Evolutionary conservation across 2,329 filamentous ascomycete species (phyloP).

Genomic region (Scedosporium apiospermum): DNA sequence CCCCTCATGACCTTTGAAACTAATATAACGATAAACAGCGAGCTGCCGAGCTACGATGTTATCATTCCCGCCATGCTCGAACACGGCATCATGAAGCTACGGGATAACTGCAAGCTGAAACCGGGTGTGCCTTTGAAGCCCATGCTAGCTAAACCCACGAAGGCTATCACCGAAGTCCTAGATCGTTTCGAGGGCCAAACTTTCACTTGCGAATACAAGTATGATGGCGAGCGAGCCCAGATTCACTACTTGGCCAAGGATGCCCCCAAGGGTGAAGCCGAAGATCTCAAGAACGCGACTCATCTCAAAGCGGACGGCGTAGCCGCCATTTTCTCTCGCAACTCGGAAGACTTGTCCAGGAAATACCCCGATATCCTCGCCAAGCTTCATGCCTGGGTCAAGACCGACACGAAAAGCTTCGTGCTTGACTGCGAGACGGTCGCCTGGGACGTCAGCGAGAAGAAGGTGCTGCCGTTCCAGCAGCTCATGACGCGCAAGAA

Average conservation of each 20-base stretch:
- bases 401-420: slow-evolving; percentile 82
- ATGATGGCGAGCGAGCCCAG: slow-evolving; percentile 95
- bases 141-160: slow-evolving; percentile 97
- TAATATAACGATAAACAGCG: slow-evolving; percentile 45
- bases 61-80: slow-evolving; percentile 86
- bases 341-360: slow-evolving; percentile 92
- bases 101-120: slow-evolving; percentile 79
- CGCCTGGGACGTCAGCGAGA: slow-evolving; percentile 88
- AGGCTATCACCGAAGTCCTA: slow-evolving; percentile 93
- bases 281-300: slow-evolving; percentile 48
- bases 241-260: slow-evolving; percentile 93
- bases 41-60: slow-evolving; percentile 89
- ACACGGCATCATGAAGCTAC: slow-evolving; percentile 74
- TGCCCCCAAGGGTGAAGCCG: slow-evolving; percentile 57
- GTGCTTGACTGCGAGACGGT: slow-evolving; percentile 98
- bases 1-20: too few species aligned
- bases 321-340: slow-evolving; percentile 90
- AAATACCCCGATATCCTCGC: slow-evolving; percentile 95
- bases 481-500: slow-evolving; percentile 96
- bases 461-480: slow-evolving; percentile 95
- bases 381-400: slow-evolving; percentile 84
- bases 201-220: slow-evolving; percentile 99
- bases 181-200: slow-evolving; percentile 92
- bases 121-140: slow-evolving; percentile 93
- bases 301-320: slow-evolving; percentile 64